Evolutionary conservation across 2,329 filamentous ascomycete species (phyloP), one percentile per base, ranked within the genome.

Genomic region (Aspergillus tubingensis): DNA sequence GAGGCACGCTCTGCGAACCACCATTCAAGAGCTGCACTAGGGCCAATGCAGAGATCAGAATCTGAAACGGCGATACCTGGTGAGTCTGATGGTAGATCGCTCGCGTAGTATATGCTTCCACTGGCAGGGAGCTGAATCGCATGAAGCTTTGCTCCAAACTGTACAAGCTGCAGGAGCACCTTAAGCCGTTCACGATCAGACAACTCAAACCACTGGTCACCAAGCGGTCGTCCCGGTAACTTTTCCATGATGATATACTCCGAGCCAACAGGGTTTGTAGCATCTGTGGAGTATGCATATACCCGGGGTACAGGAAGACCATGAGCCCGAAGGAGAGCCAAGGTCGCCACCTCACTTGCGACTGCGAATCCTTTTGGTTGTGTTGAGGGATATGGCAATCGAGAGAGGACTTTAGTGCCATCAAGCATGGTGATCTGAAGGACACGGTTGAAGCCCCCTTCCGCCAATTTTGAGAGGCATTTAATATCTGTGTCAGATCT

Each of bases 391-490:
- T 39, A 58, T 53, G 56, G 56, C 27, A 58, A 17, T 27, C 49
- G 56, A 2, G 47, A 25, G 43, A 58, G 50, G 3, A 59, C 19
- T 19, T 49, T 13, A 21, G 39, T 54, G 41, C 23, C 15, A 32
- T 59, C 50, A 27, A 39, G 10, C 57, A 59, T 53, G 19, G 50
- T 54, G 17, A 54, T 47, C 57, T 59, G 50, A 11, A 59, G 19
- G 7, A 54, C 15, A 48, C 57, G 57, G n/a, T 59, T 54, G 50
- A 59, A 59, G n/a, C 50, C 57, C 17, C 57, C 57, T 49, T 59
- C 50, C 13, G 50, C 57, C 19, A 50, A 38, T 27, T 59, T 59
- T 15, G 43, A 10, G 19, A 59, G 32, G 60, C 67, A 51, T 19
- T 60, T 41, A 38, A 60, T 32, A 23, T 21, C 21, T 56, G 52